Evolutionary conservation across 1,139 yeast species (phyloP), one percentile per base, ranked within the genome.

Genomic region (Yamadazyma siamensis): DNA sequence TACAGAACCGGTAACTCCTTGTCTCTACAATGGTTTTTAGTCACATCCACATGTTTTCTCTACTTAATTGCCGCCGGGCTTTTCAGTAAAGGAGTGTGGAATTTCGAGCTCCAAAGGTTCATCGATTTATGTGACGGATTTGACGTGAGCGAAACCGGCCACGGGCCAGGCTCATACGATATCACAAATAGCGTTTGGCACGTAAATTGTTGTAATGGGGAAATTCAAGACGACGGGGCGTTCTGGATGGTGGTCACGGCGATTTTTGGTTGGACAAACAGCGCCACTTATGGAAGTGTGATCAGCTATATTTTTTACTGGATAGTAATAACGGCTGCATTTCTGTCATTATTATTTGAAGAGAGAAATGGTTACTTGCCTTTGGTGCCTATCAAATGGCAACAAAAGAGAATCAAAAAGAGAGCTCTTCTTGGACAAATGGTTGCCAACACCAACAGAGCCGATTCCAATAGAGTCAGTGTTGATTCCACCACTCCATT

Each of bases 351-450:
- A 47, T 54, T 75, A 32, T 71, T 61, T 41, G 80, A 80, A 50
- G 95, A 87, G 57, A 69, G 71, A 44, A 54, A 67, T 28, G 89
- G 89, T 0, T 64, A 65, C 30, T 54, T 80, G 15, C 86, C 87
- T 3, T 54, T 66, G 4, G 25, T 81, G 4, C 91, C 91, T 4
- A 43, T 78, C 18, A 62, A 50, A 35, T 75, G 77, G 74, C 94
- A 82, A 51, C 53, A 68, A 35, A 71, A 64, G 35, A 58, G 76
- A 31, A 75, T 82, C 20, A 56, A 58, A 25, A 81, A 80, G 49
- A 67, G 43, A 45, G 49, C 25, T 50, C 31, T 31, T 10, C 29
- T 39, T 13, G 24, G 14, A 10, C 15, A 23, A 15, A 13, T 29
- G 15, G 4, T 29, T 1, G 13, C 15, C 5, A 13, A 18, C 13